Percentiles rank a stretch among this genome's conserved stretches.
These are phyloP conservation scores for Leishmania guyanensis DNA, from an alignment of 208 protist species.

Conservation along the genomic window DNA sequence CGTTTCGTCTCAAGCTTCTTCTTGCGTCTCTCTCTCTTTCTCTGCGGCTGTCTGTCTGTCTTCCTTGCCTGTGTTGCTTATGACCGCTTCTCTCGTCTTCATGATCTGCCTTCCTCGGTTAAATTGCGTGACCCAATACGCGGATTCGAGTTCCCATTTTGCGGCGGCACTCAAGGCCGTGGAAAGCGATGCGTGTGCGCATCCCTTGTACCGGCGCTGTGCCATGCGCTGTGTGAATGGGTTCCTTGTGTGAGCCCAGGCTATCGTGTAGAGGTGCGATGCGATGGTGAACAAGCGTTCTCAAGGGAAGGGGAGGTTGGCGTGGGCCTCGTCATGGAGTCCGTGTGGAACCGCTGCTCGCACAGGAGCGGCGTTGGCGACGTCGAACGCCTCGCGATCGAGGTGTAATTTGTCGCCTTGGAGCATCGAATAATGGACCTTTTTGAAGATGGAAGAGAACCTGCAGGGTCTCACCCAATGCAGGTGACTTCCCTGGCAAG, in stretches of 20 bases:
- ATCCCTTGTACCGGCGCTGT: constrained; percentile 7
- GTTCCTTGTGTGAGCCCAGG: constrained; percentile 7
- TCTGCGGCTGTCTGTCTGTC: not conserved
- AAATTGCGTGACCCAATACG: not conserved
- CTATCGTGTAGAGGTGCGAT: constrained; percentile 1
- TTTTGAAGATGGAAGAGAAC: constrained; percentile 1
- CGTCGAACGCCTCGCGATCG: not conserved
- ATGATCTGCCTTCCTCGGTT: not conserved
- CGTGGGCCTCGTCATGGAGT: not conserved
- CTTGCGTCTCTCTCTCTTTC: not conserved
- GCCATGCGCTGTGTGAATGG: not conserved
- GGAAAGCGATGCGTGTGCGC: not conserved
- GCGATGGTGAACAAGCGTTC: not conserved
- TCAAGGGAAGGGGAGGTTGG: constrained; percentile 5
- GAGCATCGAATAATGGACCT: constrained; percentile 2
- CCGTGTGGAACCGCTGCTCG: not conserved
- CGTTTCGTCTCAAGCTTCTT: not conserved
- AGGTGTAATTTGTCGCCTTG: constrained; percentile 1
- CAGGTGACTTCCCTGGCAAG: not conserved
- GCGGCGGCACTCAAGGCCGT: constrained; percentile 9
- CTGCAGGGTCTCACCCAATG: not conserved
- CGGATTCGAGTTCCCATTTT: not conserved
- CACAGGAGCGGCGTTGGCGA: constrained; percentile 6
- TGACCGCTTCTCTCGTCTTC: not conserved
- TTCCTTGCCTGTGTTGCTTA: not conserved